Evolutionary conservation across 306 rosid species (phyloP).

Genomic region (Sesbania bispinosa): DNA sequence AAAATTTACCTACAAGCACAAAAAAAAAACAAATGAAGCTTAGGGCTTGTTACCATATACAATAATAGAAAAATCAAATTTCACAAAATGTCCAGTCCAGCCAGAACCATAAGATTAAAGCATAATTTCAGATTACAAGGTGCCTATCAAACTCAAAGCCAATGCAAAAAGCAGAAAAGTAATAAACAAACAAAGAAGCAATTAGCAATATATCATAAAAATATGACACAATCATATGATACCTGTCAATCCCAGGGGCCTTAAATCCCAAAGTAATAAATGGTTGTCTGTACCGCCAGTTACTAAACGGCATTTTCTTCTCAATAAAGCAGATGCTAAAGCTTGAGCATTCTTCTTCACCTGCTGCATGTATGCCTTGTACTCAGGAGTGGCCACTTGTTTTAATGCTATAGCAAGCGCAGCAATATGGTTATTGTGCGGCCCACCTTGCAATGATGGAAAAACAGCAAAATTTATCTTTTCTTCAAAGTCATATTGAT

Average conservation of each 20-base stretch:
- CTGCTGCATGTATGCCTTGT: constrained; percentile 86
- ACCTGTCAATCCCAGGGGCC: constrained; percentile 91
- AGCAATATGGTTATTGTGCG: constrained; percentile 95
- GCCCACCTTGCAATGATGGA: constrained; percentile 97
- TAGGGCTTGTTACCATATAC: background rate
- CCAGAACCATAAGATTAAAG: background rate
- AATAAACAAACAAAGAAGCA: constrained; percentile 16
- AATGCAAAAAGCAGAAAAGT: background rate
- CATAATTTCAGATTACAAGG: background rate
- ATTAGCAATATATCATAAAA: background rate
- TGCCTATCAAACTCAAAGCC: background rate
- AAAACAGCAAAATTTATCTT: constrained; percentile 90
- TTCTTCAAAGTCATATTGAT: constrained; percentile 84
- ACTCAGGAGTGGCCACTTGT: constrained; percentile 85
- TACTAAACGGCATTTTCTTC: constrained; percentile 75
- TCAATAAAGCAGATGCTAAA: constrained; percentile 70
- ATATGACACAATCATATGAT: background rate
- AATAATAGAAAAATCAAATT: background rate
- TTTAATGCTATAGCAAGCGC: constrained; percentile 96
- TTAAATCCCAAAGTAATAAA: constrained; percentile 92
- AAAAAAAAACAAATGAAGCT: constrained; percentile 10
- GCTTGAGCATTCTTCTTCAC: constrained; percentile 96
- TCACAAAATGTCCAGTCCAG: background rate
- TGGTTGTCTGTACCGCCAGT: constrained; percentile 98
- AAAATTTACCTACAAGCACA: constrained; percentile 61